Evolutionary conservation across 345 rosid species (phyloP), one percentile per base, ranked within the genome.

Genomic region (Moricandia arvensis): DNA sequence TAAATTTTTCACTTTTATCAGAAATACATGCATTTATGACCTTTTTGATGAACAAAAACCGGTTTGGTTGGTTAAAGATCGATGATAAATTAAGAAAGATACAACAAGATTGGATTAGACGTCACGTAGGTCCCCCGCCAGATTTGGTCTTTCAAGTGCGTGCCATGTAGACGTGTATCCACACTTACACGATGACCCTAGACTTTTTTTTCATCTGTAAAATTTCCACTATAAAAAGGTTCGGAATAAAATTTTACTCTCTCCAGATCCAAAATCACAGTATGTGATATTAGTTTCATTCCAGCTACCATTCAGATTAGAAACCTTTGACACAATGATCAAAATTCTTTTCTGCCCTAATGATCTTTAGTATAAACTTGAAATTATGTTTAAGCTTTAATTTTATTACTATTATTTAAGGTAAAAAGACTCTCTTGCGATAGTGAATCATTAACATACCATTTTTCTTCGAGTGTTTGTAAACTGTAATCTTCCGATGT

Each of bases 81-180:
- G 45, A 53, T 8, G 13, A 51, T 41, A 65, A 74, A 33, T 12
- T 45, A 55, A 33, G 17, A 11, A 27, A 7, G 64, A 29, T 18
- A 33, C 27, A 27, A 62, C 59, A 69, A 60, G 75, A 76, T 70
- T 41, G 63, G 75, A 71, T 77, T 33, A 33, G 72, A 61, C 67
- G 76, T 71, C 60, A 76, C 71, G 80, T 64, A 2, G 24, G 26
- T 43, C 33, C 18, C 71, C 75, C 80, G 60, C 75, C 80, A 61
- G 66, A 55, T 43, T 57, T 70, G 61, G 7, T 16, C 72, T 71
- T 77, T 71, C 68, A 71, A 43, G 0, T 71, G 76, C 43, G 80
- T 76, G 80, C 80, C 79, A 64, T 69, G 58, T 69, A 38, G 35
- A n/a, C n/a, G n/a, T n/a, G n/a, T n/a, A n/a, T n/a, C n/a, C n/a